phyloP scores from a whole-genome alignment of 2,329 filamentous ascomycete species.

The Delphinella strobiligena region DNA sequence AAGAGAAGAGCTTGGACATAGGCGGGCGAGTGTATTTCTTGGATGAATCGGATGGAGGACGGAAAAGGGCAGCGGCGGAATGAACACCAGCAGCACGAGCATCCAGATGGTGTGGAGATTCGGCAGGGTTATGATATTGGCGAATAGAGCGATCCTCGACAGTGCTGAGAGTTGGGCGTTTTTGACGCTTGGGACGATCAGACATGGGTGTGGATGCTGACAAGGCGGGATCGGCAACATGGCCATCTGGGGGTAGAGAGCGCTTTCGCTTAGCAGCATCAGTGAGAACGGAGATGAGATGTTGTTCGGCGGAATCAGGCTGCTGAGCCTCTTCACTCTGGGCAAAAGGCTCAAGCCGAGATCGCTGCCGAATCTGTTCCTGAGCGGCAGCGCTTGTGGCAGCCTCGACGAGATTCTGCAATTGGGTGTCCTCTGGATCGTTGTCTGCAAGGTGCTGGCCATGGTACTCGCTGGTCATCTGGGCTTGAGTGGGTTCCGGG shows the following conservation, averaged over 20 bases:
- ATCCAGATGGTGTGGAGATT: slow-evolving; percentile 16
- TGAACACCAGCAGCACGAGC: slow-evolving; percentile 39
- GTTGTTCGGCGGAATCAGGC: background rate
- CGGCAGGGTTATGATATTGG: background rate
- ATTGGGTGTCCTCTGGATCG: slow-evolving; percentile 7
- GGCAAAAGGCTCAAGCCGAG: background rate
- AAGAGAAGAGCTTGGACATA: slow-evolving; percentile 46
- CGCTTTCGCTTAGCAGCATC: background rate
- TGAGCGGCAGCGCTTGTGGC: slow-evolving; percentile 9
- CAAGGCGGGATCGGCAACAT: background rate
- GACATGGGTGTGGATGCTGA: background rate
- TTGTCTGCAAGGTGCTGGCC: slow-evolving; percentile 5
- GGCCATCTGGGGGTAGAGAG: background rate
- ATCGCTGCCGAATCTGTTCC: slow-evolving; percentile 11
- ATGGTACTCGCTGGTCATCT: slow-evolving; percentile 3
- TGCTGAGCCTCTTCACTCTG: background rate
- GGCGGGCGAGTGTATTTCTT: slow-evolving; percentile 47
- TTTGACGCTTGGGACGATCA: slow-evolving; percentile 4
- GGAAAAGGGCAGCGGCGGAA: slow-evolving; percentile 25
- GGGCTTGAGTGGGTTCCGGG: slow-evolving; percentile 5
- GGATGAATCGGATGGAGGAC: slow-evolving; percentile 28
- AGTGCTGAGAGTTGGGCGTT: slow-evolving; percentile 1
- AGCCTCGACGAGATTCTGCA: slow-evolving; percentile 11
- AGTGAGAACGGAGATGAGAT: no score
- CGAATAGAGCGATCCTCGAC: background rate